A percentile compares a stretch with the other conserved stretches of the same genome.
Evolutionary conservation across 2,329 filamentous ascomycete genomes (phyloP).

Genomic region (Aaosphaeria pasadenensis): DNA sequence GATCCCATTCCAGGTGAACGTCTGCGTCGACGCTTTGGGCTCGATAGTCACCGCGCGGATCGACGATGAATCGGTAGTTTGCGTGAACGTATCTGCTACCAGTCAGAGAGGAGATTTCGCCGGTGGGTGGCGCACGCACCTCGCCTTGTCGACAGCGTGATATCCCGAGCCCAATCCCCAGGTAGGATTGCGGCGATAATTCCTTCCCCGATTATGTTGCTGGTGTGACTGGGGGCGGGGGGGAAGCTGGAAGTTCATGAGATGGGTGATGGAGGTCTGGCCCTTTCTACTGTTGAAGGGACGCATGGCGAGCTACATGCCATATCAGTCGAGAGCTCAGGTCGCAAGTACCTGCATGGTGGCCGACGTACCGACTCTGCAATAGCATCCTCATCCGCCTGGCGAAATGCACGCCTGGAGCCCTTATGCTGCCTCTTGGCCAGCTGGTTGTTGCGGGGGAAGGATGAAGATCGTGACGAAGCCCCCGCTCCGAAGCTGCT

Average conservation of each 20-base stretch:
- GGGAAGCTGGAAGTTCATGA: slow-evolving; percentile 86
- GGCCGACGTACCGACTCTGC: slow-evolving; percentile 65
- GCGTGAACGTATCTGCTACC: slow-evolving; percentile 74
- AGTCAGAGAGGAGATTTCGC: slow-evolving; percentile 3
- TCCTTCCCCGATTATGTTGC: slow-evolving; percentile 52
- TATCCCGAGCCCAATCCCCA: slow-evolving; percentile 88
- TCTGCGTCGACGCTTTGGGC: slow-evolving; percentile 83
- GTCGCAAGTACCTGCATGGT: background rate
- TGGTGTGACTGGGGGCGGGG: slow-evolving; percentile 65
- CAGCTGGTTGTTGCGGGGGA: slow-evolving; percentile 72
- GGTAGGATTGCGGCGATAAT: slow-evolving; percentile 64
- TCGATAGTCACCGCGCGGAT: slow-evolving; percentile 75
- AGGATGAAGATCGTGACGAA: slow-evolving; percentile 36
- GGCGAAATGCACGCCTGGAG: slow-evolving; percentile 65
- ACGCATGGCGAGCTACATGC: slow-evolving; percentile 57
- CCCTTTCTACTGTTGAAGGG: slow-evolving; percentile 72
- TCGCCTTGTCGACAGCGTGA: slow-evolving; percentile 85
- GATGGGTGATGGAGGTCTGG: slow-evolving; percentile 93
- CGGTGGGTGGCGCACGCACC: slow-evolving; percentile 46
- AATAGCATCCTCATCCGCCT: slow-evolving; percentile 82
- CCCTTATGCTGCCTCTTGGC: slow-evolving; percentile 80
- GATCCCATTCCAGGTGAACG: slow-evolving; percentile 83
- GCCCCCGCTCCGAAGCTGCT: slow-evolving; percentile 38
- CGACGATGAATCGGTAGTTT: slow-evolving; percentile 95
- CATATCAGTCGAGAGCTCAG: background rate